Evolutionary conservation across 1,284 basidiomycete species (phyloP).

Genomic region (Marasmius oreades): DNA sequence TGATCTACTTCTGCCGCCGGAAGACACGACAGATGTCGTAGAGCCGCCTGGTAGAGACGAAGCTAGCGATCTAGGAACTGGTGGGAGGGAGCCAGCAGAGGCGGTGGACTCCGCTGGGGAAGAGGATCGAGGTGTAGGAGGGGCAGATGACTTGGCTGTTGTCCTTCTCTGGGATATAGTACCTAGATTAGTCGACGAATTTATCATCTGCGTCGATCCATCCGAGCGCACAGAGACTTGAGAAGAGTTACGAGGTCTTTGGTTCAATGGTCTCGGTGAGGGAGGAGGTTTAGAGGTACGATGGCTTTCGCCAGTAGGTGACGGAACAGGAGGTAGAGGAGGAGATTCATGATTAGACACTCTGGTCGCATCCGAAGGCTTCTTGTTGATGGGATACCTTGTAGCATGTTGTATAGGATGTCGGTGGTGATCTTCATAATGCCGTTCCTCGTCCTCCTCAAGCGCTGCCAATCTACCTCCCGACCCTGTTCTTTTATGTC

Average conservation of each 20-base stretch:
- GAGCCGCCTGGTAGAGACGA: constrained; percentile 36
- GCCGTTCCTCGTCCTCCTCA: constrained; percentile 53
- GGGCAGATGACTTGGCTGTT: constrained; percentile 54
- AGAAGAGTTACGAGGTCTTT: constrained; percentile 52
- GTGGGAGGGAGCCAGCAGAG: constrained; percentile 37
- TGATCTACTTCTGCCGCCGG: constrained; percentile 48
- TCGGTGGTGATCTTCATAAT: constrained; percentile 23
- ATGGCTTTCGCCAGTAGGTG: constrained; percentile 36
- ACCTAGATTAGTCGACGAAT: constrained; percentile 55
- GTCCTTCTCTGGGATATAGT: constrained; percentile 68
- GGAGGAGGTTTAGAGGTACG: constrained; percentile 37
- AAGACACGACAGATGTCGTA: constrained; percentile 20
- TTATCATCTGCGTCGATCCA: constrained; percentile 44
- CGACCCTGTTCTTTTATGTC: constrained; percentile 55
- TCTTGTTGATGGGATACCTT: constrained; percentile 15
- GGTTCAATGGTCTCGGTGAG: constrained; percentile 40
- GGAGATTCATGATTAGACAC: constrained; percentile 51
- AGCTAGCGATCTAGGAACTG: constrained; percentile 35
- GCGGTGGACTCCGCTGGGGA: constrained; percentile 59
- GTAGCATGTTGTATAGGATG: constrained; percentile 13
- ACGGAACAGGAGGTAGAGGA: constrained; percentile 64
- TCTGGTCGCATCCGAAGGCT: constrained; percentile 23
- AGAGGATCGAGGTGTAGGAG: constrained; percentile 51
- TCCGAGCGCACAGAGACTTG: constrained; percentile 45
- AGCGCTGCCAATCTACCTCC: constrained; percentile 54